Evolutionary conservation across 345 rosid species (phyloP).

Genomic region (Geranium rotundifolium): DNA sequence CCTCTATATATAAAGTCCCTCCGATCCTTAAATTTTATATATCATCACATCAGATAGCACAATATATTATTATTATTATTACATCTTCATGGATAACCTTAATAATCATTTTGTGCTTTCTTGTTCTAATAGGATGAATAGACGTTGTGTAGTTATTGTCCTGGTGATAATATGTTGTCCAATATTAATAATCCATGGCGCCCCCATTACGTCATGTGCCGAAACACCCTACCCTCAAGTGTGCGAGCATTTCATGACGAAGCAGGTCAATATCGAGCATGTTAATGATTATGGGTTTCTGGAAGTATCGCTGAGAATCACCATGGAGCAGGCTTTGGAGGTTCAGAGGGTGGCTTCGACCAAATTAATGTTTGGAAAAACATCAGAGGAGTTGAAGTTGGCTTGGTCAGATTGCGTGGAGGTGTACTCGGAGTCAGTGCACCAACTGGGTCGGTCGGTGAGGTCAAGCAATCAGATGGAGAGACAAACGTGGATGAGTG

Average conservation of each 20-base stretch:
- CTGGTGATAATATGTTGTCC: too few species aligned
- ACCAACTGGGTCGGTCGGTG: conserved; percentile 41
- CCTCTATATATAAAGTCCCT: too few species aligned
- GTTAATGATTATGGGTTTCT: conserved; percentile 20
- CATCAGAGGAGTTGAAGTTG: conserved; percentile 20
- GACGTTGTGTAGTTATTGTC: too few species aligned
- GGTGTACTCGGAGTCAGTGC: conserved; percentile 44
- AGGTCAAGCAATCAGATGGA: conserved; percentile 30
- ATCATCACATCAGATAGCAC: too few species aligned
- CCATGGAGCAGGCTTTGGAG: conserved; percentile 39
- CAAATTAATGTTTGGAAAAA: conserved; percentile 24
- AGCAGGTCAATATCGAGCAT: conserved; percentile 5
- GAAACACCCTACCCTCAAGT: conserved; percentile 50
- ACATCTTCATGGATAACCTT: too few species aligned
- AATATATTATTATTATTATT: too few species aligned
- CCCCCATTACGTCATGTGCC: conserved; percentile 33
- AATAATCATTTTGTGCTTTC: too few species aligned
- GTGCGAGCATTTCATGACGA: conserved; percentile 29
- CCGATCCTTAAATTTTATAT: too few species aligned
- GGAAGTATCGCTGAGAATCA: conserved; percentile 32
- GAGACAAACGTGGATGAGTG: conserved; percentile 67
- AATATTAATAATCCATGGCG: neutral
- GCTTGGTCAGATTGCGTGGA: conserved; percentile 66
- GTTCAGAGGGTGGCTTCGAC: conserved; percentile 36
- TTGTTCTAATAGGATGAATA: too few species aligned